A percentile compares a stretch with the other conserved stretches of the same genome.
Evolutionary conservation across 306 rosid species (phyloP).

Genomic region (Inga oerstediana): DNA sequence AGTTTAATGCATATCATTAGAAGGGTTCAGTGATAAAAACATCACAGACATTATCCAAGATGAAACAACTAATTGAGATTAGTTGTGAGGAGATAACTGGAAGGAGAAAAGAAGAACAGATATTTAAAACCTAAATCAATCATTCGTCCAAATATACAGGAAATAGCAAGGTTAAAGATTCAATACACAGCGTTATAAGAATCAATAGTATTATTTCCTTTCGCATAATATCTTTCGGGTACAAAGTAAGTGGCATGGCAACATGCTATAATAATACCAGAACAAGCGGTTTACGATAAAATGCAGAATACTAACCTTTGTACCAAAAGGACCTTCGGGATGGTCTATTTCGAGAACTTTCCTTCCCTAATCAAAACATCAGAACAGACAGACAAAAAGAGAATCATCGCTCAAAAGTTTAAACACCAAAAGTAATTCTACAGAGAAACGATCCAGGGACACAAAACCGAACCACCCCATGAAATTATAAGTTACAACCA

Average conservation of each 20-base stretch:
- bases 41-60: not conserved
- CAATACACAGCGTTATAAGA: not conserved
- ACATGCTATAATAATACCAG: not conserved
- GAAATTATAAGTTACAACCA: not conserved
- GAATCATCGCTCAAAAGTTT: not conserved
- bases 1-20: not conserved
- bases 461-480: not conserved
- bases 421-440: not conserved
- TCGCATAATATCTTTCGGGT: not conserved
- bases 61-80: not conserved
- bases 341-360: constrained; percentile 53
- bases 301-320: constrained; percentile 60
- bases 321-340: constrained; percentile 86
- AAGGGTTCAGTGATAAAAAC: not conserved
- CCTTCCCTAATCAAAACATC: constrained; percentile 54
- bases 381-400: not conserved
- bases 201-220: not conserved
- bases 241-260: not conserved
- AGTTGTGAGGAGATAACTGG: not conserved
- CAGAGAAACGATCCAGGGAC: constrained; percentile 10
- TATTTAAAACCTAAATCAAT: not conserved
- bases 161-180: not conserved
- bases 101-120: not conserved
- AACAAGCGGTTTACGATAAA: not conserved
- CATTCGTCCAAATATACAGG: not conserved